Evolutionary conservation across 768 basidiomycete genomes (phyloP), one percentile per base, ranked within the genome.

Genomic region (Dioszegia hungarica): DNA sequence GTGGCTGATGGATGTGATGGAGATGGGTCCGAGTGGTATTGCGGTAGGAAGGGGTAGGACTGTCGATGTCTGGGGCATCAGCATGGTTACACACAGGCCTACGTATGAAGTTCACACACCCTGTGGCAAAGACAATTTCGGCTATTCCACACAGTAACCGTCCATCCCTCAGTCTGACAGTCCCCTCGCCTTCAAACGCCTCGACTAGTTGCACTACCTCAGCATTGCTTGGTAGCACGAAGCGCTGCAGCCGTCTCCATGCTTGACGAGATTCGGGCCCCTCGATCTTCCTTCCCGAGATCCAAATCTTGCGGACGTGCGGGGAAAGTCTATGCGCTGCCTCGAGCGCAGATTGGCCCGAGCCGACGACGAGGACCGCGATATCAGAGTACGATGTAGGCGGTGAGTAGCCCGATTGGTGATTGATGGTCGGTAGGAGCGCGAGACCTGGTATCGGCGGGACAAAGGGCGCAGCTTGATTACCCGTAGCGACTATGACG

Each of bases 31-130:
- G 15, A 33, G 64, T 79, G 78, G 59, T 77, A 79, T 33, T 80
- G 73, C 0, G 78, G 75, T 1, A 81, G 65, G 77, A 80, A 81
- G 5, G 80, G 79, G 63, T 77, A 80, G 0, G 77, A 74, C 57
- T 80, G 79, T n/a, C 78, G 75, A 64, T 75, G 80, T n/a, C 65
- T 46, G 8, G 8, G 33, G 1, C 25, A 24, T 27, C 10, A 39
- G 38, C 11, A 17, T 41, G 39, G 19, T 24, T 22, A 24, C 8
- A 9, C 14, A 22, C 27, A 24, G 27, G n/a, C n/a, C n/a, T 27
- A 44, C 6, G 5, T 39, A 19, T 3, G 8, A 8, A 24, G 6
- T 22, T 11, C 22, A 50, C 67, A 48, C 34, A 69, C 67, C 80
- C 80, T 0, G 79, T 79, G 0, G 74, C 75, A 59, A 79, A 77